These are phyloP conservation scores for Fomitopsis pinicola DNA, from an alignment of 1,284 basidiomycete genomes.

Conservation along the genomic window DNA sequence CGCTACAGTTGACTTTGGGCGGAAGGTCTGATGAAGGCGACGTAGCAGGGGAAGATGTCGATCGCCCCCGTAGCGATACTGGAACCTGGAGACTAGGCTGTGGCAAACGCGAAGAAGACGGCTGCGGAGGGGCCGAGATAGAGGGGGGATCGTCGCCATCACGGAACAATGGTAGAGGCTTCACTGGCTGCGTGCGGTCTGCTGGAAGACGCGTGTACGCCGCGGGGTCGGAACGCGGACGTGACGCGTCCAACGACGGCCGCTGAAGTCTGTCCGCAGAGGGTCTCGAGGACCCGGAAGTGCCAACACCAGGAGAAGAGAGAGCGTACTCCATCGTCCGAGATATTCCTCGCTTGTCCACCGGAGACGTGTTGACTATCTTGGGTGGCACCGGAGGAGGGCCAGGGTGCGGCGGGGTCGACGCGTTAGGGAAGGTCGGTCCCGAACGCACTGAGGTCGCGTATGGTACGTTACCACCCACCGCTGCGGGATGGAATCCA, in stretches of 20 bases:
- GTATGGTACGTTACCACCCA: neutral
- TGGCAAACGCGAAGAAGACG: slow-evolving; percentile 7
- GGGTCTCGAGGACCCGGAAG: slow-evolving; percentile 12
- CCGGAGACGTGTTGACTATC: slow-evolving; percentile 26
- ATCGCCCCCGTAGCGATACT: slow-evolving; percentile 1
- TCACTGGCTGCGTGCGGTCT: neutral
- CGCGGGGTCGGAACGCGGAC: slow-evolving; percentile 16
- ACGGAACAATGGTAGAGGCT: slow-evolving; percentile 3
- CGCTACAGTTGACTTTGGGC: slow-evolving; percentile 49
- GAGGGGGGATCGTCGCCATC: slow-evolving; percentile 6
- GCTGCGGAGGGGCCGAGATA: slow-evolving; percentile 17
- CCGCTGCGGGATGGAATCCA: slow-evolving; percentile 22
- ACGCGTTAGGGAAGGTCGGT: neutral
- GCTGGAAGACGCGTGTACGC: neutral
- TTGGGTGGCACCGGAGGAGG: slow-evolving; percentile 34
- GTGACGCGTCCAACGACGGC: neutral
- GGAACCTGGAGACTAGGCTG: slow-evolving; percentile 9
- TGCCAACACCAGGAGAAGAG: slow-evolving; percentile 6
- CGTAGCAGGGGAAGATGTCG: slow-evolving; percentile 26
- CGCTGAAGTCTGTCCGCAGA: slow-evolving; percentile 9
- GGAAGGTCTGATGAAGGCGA: slow-evolving; percentile 23
- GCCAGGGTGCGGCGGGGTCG: slow-evolving; percentile 13
- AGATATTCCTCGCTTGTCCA: slow-evolving; percentile 32
- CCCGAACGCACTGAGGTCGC: neutral
- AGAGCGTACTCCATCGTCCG: slow-evolving; percentile 62